Conservation (phyloP, 177 flowering plant genomes). For the Telopea speciosissima region DNA sequence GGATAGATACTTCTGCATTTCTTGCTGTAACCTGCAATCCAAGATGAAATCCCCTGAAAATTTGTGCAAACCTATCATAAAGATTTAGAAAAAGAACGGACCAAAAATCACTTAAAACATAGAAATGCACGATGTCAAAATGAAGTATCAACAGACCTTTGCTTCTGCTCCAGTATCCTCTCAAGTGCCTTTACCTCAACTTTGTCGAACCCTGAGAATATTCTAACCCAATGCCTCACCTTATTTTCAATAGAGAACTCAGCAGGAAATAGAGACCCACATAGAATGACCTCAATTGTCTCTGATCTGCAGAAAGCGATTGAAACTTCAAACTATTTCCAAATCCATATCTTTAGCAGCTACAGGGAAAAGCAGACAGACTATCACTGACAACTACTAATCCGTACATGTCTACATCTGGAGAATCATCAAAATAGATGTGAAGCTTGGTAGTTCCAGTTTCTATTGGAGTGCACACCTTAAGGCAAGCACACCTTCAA, state of each 20-base stretch:
- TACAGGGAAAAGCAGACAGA: neutral
- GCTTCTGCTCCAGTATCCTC: constrained; percentile 85
- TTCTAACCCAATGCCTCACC: constrained; percentile 63
- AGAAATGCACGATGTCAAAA: constrained; percentile 18
- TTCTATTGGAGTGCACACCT: neutral
- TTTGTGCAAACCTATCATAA: constrained; percentile 30
- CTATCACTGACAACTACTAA: neutral
- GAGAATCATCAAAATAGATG: neutral
- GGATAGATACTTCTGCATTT: constrained; percentile 86
- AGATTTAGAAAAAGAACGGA: constrained; percentile 8
- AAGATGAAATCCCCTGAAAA: constrained; percentile 40
- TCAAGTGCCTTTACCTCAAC: constrained; percentile 94
- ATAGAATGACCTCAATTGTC: constrained; percentile 62
- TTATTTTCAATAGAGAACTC: constrained; percentile 54
- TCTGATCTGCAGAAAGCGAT: constrained; percentile 62
- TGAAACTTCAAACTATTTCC: neutral
- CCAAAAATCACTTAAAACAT: neutral
- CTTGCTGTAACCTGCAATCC: constrained; percentile 90
- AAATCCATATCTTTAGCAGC: neutral
- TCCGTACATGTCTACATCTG: neutral
- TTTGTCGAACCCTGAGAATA: constrained; percentile 72
- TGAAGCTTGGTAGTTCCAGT: neutral
- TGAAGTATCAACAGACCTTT: constrained; percentile 54
- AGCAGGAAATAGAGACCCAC: constrained; percentile 55
- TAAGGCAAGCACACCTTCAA: too few species aligned